phyloP scores from a whole-genome alignment of 106 monocot species.

The Platanthera zijinensis region DNA sequence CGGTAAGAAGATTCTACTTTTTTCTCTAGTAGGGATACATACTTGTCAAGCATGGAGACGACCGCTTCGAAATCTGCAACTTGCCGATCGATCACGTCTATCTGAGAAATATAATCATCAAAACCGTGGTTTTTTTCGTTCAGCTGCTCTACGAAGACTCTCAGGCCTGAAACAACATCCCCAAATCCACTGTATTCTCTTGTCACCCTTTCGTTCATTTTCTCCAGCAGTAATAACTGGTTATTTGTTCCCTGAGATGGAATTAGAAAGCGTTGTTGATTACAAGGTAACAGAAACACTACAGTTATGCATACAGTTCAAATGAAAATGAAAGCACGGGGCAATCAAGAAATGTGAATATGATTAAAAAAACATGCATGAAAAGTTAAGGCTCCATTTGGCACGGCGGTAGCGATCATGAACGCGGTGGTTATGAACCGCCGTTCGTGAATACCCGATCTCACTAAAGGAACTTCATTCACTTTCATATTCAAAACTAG shows the following conservation, averaged over 20 bases:
- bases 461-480: too few relatives aligned
- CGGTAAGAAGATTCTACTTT: slow-evolving; percentile 49
- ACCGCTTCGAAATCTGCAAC: slow-evolving; percentile 87
- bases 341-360: too few relatives aligned
- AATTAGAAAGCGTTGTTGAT: neutral
- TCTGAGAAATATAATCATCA: slow-evolving; percentile 55
- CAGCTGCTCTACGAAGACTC: slow-evolving; percentile 73
- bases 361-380: too few relatives aligned
- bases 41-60: slow-evolving; percentile 81
- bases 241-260: slow-evolving; percentile 62
- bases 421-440: too few relatives aligned
- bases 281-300: neutral
- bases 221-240: slow-evolving; percentile 67
- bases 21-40: slow-evolving; percentile 66
- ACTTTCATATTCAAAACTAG: too few relatives aligned
- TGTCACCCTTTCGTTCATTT: slow-evolving; percentile 71
- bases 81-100: slow-evolving; percentile 77
- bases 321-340: too few relatives aligned
- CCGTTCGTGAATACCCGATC: too few relatives aligned
- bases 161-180: slow-evolving; percentile 71
- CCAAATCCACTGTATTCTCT: slow-evolving; percentile 63
- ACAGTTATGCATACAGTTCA: too few relatives aligned
- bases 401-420: too few relatives aligned
- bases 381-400: too few relatives aligned
- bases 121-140: slow-evolving; percentile 66